phyloP scores from a whole-genome alignment of 345 rosid genomes.

The Kernera saxatilis region DNA sequence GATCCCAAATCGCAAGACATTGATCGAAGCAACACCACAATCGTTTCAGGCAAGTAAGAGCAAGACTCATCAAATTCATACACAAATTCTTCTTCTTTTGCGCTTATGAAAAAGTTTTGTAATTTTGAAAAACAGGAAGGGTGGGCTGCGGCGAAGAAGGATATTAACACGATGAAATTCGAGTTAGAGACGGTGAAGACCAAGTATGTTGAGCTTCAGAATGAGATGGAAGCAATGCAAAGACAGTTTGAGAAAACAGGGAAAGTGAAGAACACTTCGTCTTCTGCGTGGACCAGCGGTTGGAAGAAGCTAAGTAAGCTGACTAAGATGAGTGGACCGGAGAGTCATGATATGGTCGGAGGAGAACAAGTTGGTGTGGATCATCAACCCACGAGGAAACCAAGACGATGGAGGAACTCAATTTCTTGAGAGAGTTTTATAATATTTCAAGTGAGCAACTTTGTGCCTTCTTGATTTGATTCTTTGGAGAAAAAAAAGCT shows the following conservation, averaged over 20 bases:
- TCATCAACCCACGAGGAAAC: slow-evolving; percentile 55
- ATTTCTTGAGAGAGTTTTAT: slow-evolving; percentile 45
- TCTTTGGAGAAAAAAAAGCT: background rate
- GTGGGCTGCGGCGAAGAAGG: slow-evolving; percentile 86
- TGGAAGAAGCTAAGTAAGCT: slow-evolving; percentile 93
- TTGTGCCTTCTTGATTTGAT: slow-evolving; percentile 26
- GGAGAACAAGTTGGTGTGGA: slow-evolving; percentile 45
- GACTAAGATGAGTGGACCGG: slow-evolving; percentile 59
- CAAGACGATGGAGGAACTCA: slow-evolving; percentile 96
- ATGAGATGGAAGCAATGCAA: slow-evolving; percentile 80
- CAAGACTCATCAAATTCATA: background rate
- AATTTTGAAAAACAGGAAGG: slow-evolving; percentile 48
- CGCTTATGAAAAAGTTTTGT: background rate
- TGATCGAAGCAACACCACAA: slow-evolving; percentile 83
- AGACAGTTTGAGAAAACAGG: slow-evolving; percentile 73
- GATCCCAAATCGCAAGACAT: slow-evolving; percentile 69
- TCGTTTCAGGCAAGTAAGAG: slow-evolving; percentile 65
- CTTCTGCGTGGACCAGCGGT: slow-evolving; percentile 68
- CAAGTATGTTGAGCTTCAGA: slow-evolving; percentile 82
- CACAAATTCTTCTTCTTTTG: background rate
- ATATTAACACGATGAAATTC: slow-evolving; percentile 82
- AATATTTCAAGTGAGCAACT: background rate
- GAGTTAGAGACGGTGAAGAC: slow-evolving; percentile 84
- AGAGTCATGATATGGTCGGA: slow-evolving; percentile 49
- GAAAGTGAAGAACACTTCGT: slow-evolving; percentile 55